Evolutionary conservation across 495 filamentous ascomycete species (phyloP).

Genomic region (Cladorrhinum samala): DNA sequence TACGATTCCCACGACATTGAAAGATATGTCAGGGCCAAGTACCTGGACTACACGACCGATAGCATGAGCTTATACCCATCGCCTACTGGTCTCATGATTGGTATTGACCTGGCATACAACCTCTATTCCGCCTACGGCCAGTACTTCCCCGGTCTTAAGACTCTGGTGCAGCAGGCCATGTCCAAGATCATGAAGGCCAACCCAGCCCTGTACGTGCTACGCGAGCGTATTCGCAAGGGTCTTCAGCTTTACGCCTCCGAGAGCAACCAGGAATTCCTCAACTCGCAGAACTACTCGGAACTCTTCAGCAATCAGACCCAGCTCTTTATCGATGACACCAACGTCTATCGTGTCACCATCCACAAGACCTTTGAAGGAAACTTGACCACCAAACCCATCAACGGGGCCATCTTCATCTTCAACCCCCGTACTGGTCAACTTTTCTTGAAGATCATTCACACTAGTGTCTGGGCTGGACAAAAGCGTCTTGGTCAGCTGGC

Average conservation of each 20-base stretch:
- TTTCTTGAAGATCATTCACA: slow-evolving; percentile 99
- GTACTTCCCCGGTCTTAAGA: slow-evolving; percentile 97
- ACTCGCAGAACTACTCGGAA: slow-evolving; percentile 99
- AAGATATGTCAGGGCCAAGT: slow-evolving; percentile 95
- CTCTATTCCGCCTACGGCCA: slow-evolving; percentile 96
- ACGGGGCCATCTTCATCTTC: slow-evolving; percentile 99
- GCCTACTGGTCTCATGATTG: slow-evolving; percentile 96
- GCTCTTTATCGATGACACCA: slow-evolving; percentile 98
- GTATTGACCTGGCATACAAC: slow-evolving; percentile 96
- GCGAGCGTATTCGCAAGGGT: slow-evolving; percentile 98
- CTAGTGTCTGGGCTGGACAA: slow-evolving; percentile 98
- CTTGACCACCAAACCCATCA: slow-evolving; percentile 98
- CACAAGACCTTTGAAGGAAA: slow-evolving; percentile 99
- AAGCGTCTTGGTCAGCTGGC: slow-evolving; percentile 98
- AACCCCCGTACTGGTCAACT: slow-evolving; percentile 96
- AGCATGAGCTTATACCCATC: slow-evolving; percentile 99
- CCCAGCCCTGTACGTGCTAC: slow-evolving; percentile 89
- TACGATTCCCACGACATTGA: slow-evolving; percentile 99
- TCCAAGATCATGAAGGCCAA: slow-evolving; percentile 99
- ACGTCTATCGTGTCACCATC: slow-evolving; percentile 98
- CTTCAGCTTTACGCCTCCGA: slow-evolving; percentile 97
- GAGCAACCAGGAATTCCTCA: slow-evolving; percentile 98
- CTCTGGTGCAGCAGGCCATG: slow-evolving; percentile 96
- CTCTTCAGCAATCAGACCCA: slow-evolving; percentile 99
- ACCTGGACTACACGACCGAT: slow-evolving; percentile 97